Percentiles rank a stretch among this genome's conserved stretches.
Conservation (phyloP, 2,329 filamentous ascomycete genomes). For the Penicillium digitatum region DNA sequence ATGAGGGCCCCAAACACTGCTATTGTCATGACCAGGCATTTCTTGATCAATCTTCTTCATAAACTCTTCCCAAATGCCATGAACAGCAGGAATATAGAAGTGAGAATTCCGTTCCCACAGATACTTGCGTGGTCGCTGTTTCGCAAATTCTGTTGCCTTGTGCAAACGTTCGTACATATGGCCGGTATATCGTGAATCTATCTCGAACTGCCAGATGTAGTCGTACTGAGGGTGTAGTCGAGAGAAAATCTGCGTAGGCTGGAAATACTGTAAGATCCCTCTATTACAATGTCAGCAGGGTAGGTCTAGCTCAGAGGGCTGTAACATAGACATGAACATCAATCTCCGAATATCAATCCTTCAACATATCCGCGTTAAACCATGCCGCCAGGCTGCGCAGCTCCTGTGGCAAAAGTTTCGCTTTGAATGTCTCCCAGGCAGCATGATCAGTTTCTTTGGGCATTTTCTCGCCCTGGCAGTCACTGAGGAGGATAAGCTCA, state of each 20-base stretch:
- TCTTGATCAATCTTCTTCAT: slow-evolving; percentile 1
- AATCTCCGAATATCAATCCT: slow-evolving; percentile 14
- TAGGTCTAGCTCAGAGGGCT: not conserved
- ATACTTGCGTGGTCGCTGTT: slow-evolving; percentile 13
- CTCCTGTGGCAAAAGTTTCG: slow-evolving; percentile 7
- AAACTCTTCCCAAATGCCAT: slow-evolving; percentile 13
- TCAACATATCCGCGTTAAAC: slow-evolving; percentile 9
- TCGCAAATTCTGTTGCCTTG: slow-evolving; percentile 11
- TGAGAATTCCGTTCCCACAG: slow-evolving; percentile 17
- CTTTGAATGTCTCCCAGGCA: slow-evolving; percentile 6
- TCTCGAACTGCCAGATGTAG: slow-evolving; percentile 16
- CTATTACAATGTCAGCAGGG: not conserved
- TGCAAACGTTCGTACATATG: slow-evolving; percentile 11
- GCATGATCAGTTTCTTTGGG: slow-evolving; percentile 43
- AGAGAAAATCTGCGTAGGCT: slow-evolving; percentile 14
- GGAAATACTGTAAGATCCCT: slow-evolving; percentile 13
- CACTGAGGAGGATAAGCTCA: slow-evolving; percentile 78
- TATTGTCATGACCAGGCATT: not conserved
- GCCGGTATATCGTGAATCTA: slow-evolving; percentile 15
- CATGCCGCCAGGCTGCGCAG: slow-evolving; percentile 8
- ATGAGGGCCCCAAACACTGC: slow-evolving; percentile 5
- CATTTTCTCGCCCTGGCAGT: slow-evolving; percentile 72
- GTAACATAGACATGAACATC: slow-evolving; percentile 9
- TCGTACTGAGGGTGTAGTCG: slow-evolving; percentile 13
- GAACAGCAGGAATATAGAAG: slow-evolving; percentile 14